Base-by-base conservation (phyloP, 768 basidiomycete species). In the Calocera viscosa region DNA sequence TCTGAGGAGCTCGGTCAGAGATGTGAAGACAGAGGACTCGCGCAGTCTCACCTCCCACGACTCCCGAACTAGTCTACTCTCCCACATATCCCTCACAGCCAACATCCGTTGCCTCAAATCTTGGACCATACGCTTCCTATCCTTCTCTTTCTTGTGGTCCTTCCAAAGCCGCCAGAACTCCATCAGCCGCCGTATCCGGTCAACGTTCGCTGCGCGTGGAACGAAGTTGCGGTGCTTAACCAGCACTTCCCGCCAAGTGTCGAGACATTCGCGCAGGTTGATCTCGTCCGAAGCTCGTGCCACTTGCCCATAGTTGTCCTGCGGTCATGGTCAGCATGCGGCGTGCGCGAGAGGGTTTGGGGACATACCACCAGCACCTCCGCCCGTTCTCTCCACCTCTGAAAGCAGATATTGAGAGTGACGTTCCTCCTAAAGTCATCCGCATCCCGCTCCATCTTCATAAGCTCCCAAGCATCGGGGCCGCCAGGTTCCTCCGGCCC, bases 251-350 rank as follows among this genome's bases (percentile, higher is more conserved):
- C 80, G 81, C 91, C 91, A 93, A 14, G 77, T 80, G 65, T 84
- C 82, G 26, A 92, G 72, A 60, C 77, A 77, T 16, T 81, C 75
- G 17, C 85, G 85, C 19, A 90, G 75, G 47, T 89, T 73, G 68
- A 90, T 80, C 69, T 81, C 81, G 68, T 88, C 83, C 65, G 88
- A 81, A 32, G 91, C 91, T 67, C 85, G 78, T 33, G 77, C 78
- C 64, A 92, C 83, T 74, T 93, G 89, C 66, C 80, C 75, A 69
- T 82, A 78, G 14, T 89, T 91, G n/a, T 82, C 85, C 91, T 94
- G 67, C 68, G 33, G 64, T 49, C 65, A 69, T 67, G 64, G 64
- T 67, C 71, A 65, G 53, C 53, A 69, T 39, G 69, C 43, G 64
- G 49, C 47, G 35, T 26, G 63, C 67, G 67, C 26, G 12, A 63